Evolutionary conservation across 495 filamentous ascomycete species (phyloP).

Genomic region (Aspergillus avenaceus): DNA sequence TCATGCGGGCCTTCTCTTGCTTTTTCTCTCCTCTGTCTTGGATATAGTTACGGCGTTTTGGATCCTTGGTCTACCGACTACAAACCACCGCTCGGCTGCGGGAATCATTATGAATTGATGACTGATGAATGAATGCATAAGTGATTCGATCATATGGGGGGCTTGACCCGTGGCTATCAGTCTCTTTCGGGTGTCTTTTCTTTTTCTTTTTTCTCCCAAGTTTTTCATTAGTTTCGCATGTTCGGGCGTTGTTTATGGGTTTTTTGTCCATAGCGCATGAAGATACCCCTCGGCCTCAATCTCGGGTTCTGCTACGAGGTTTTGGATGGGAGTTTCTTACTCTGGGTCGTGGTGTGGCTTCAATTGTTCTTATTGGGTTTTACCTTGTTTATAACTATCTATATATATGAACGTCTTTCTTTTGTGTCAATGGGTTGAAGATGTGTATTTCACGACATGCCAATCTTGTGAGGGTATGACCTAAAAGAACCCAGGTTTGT

Average conservation of each 20-base stretch:
- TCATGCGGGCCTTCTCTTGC: conserved; percentile 2
- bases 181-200: conserved; percentile 20
- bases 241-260: conserved; percentile 32
- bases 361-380: conserved; percentile 12
- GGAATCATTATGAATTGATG: conserved; percentile 38
- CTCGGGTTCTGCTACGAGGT: conserved; percentile 34
- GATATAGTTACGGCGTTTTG: conserved; percentile 17
- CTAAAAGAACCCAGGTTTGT: no score
- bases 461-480: no score
- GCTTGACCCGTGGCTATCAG: conserved; percentile 15
- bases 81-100: conserved; percentile 9
- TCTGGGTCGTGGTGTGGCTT: conserved; percentile 25
- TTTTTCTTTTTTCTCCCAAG: conserved; percentile 12
- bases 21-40: conserved; percentile 2
- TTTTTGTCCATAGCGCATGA: conserved; percentile 30
- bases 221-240: conserved; percentile 24
- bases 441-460: background rate
- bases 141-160: conserved; percentile 16
- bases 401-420: background rate
- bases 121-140: conserved; percentile 42
- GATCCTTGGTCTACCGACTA: conserved; percentile 15
- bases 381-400: conserved; percentile 7
- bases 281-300: conserved; percentile 41
- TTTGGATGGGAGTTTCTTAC: conserved; percentile 26
- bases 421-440: background rate